Percentiles rank a stretch among this genome's conserved stretches.
Evolutionary conservation across 2,329 filamentous ascomycete species (phyloP).

Genomic region (Phoma sp.): DNA sequence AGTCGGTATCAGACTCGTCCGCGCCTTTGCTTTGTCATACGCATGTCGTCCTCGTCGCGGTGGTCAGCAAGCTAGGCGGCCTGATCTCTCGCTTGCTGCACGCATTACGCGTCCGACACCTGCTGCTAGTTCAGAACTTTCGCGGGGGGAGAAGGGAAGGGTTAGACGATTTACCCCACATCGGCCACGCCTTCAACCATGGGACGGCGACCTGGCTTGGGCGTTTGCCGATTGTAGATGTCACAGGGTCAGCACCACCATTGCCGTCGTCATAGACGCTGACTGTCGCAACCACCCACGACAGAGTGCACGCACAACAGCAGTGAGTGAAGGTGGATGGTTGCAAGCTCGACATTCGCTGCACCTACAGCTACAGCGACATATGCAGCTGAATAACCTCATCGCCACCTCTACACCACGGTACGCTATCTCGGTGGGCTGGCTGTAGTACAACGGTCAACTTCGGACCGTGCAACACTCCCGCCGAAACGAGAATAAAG

Average conservation of each 20-base stretch:
- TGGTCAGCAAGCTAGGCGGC: constrained; percentile 5
- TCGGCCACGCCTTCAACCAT: constrained; percentile 23
- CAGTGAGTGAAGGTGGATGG: neutral
- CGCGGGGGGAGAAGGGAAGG: constrained; percentile 15
- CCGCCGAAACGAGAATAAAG: neutral
- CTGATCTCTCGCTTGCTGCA: neutral
- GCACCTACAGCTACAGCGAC: neutral
- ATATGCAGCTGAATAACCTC: constrained; percentile 6
- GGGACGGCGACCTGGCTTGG: constrained; percentile 26
- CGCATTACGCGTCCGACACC: constrained; percentile 8
- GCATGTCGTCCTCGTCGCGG: constrained; percentile 1
- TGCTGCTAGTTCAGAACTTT: constrained; percentile 7
- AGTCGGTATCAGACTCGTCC: constrained; percentile 13
- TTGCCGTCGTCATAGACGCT: constrained; percentile 2
- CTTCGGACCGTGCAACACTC: constrained; percentile 14
- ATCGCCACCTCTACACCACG: constrained; percentile 2
- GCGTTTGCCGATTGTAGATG: constrained; percentile 24
- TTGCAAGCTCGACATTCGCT: neutral
- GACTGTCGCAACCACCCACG: neutral
- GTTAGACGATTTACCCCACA: constrained; percentile 29
- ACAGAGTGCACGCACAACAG: neutral
- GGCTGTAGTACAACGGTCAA: constrained; percentile 26
- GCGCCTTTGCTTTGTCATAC: constrained; percentile 6
- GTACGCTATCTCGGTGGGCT: constrained; percentile 25
- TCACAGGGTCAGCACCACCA: constrained; percentile 8